Conservation (phyloP, 768 basidiomycete species). For the Phlebiopsis flavidoalba region DNA sequence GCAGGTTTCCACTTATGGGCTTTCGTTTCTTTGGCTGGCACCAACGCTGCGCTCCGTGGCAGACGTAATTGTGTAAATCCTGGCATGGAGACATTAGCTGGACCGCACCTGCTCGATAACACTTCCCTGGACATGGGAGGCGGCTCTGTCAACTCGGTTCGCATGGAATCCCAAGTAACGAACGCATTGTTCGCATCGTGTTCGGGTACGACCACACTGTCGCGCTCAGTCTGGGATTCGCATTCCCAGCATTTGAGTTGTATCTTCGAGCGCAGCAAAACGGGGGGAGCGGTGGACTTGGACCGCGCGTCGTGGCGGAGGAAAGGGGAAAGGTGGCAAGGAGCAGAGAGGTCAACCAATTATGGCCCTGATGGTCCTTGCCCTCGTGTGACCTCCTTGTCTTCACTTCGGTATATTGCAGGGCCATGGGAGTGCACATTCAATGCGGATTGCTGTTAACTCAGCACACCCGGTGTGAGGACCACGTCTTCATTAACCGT, state of each 20-base stretch:
- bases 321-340: conserved; percentile 69
- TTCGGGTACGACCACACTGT: conserved; percentile 79
- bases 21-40: not conserved
- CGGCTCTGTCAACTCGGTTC: conserved; percentile 91
- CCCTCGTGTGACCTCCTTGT: conserved; percentile 15
- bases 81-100: conserved; percentile 93
- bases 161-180: conserved; percentile 92
- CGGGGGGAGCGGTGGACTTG: conserved; percentile 5
- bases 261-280: not conserved
- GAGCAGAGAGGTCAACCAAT: conserved; percentile 40
- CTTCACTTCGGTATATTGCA: conserved; percentile 8
- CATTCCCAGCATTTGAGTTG: conserved; percentile 2
- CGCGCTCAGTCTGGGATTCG: conserved; percentile 83
- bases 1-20: not conserved
- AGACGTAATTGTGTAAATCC: conserved; percentile 93
- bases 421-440: conserved; percentile 13
- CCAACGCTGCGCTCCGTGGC: conserved; percentile 9
- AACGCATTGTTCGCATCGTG: conserved; percentile 71
- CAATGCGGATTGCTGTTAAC: conserved; percentile 5
- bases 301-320: conserved; percentile 26
- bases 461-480: not conserved
- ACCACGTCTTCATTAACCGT: conserved; percentile 1
- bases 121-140: conserved; percentile 82
- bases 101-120: conserved; percentile 78
- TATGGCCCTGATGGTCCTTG: conserved; percentile 34